Evolutionary conservation across 1,139 yeast genomes (phyloP).

Genomic region (Wickerhamiella pararugosa): DNA sequence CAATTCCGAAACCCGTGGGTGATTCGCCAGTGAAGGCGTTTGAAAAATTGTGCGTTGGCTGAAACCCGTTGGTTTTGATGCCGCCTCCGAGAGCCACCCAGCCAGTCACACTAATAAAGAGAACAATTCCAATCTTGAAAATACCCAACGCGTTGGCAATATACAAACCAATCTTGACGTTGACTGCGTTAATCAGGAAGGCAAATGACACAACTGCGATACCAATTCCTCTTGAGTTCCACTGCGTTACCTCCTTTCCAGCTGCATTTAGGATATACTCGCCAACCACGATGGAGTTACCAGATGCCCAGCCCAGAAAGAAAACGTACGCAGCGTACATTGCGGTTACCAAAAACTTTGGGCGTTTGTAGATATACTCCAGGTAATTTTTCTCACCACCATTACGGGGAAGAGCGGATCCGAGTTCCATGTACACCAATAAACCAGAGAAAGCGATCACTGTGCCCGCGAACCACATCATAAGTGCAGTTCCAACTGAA

Average conservation of each 20-base stretch:
- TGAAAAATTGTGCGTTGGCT: conserved; percentile 39
- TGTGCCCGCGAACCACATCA: conserved; percentile 68
- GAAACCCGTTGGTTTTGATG: conserved; percentile 15
- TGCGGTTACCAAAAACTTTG: conserved; percentile 53
- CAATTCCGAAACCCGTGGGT: conserved; percentile 64
- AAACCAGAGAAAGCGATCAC: conserved; percentile 60
- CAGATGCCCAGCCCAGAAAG: conserved; percentile 76
- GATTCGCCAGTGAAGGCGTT: conserved; percentile 35
- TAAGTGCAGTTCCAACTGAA: conserved; percentile 56
- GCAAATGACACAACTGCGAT: conserved; percentile 61
- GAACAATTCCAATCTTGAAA: conserved; percentile 53
- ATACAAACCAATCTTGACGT: conserved; percentile 50
- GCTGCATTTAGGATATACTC: conserved; percentile 50
- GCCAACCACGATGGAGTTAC: conserved; percentile 43
- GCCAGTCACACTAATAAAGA: conserved; percentile 58
- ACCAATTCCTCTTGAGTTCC: conserved; percentile 68
- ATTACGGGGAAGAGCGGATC: conserved; percentile 67
- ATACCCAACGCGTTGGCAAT: conserved; percentile 56
- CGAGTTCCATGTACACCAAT: conserved; percentile 68
- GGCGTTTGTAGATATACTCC: conserved; percentile 54
- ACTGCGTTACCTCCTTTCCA: conserved; percentile 47
- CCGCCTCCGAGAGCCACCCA: conserved; percentile 63
- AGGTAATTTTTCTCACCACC: conserved; percentile 82
- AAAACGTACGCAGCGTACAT: conserved; percentile 65
- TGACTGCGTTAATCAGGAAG: conserved; percentile 46